These are phyloP conservation scores for Xylaria flabelliformis DNA, from an alignment of 495 filamentous ascomycete genomes.

Conservation along the genomic window DNA sequence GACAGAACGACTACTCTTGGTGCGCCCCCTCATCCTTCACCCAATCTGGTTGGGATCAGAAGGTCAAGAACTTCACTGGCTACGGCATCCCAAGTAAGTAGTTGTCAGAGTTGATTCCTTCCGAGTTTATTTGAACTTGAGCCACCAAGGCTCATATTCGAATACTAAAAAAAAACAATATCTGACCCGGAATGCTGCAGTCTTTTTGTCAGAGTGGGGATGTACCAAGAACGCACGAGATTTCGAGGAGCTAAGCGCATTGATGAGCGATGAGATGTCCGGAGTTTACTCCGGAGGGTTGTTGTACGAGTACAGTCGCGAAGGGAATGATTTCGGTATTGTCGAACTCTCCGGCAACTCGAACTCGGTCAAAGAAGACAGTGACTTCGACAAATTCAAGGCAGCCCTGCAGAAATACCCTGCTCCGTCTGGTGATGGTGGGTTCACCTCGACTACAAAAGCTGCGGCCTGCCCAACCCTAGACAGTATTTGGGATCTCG, in stretches of 20 bases:
- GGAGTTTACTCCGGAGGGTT: constrained; percentile 93
- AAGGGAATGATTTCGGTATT: constrained; percentile 78
- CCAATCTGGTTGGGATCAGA: constrained; percentile 84
- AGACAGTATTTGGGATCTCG: constrained; percentile 76
- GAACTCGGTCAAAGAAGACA: constrained; percentile 55
- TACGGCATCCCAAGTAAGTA: constrained; percentile 76
- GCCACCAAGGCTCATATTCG: too few species aligned
- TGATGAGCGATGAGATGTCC: constrained; percentile 88
- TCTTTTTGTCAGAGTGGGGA: constrained; percentile 96
- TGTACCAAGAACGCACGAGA: constrained; percentile 80
- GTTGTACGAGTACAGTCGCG: constrained; percentile 92
- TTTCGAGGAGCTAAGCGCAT: constrained; percentile 78
- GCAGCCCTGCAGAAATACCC: constrained; percentile 65
- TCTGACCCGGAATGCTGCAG: background rate
- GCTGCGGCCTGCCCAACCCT: constrained; percentile 72
- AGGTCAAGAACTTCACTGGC: constrained; percentile 88
- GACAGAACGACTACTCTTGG: constrained; percentile 93
- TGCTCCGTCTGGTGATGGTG: constrained; percentile 75
- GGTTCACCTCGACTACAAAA: constrained; percentile 71
- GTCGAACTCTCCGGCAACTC: constrained; percentile 66
- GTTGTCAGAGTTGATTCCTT: background rate
- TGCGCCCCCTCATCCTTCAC: constrained; percentile 79
- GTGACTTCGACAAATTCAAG: constrained; percentile 70
- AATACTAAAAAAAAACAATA: background rate
- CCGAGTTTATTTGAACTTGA: background rate